phyloP scores from a whole-genome alignment of 805 yeast species.

The Wickerhamiella dianesei region DNA sequence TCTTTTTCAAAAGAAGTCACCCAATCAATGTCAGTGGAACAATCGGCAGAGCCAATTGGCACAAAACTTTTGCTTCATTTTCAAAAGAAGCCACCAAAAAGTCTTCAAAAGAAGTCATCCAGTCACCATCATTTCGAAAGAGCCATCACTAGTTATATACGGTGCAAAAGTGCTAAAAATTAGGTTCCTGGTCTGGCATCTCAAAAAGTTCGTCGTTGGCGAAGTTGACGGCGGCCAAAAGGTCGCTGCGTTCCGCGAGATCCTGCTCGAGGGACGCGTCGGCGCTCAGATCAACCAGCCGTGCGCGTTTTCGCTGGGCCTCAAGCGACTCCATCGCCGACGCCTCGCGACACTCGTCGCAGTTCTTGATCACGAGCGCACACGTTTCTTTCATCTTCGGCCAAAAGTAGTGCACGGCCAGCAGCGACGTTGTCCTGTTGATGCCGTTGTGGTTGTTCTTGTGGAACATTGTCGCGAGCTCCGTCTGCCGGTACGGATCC shows the following conservation, averaged over 20 bases:
- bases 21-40: too few species aligned
- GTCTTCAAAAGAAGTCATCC: too few species aligned
- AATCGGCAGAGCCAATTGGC: too few species aligned
- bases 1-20: too few species aligned
- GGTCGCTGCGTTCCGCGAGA: not conserved
- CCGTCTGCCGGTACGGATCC: conserved; percentile 59
- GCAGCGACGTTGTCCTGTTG: conserved; percentile 65
- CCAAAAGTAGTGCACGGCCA: conserved; percentile 83
- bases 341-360: conserved; percentile 44
- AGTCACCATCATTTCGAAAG: too few species aligned
- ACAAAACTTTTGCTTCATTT: too few species aligned
- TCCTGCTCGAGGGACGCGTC: too few species aligned
- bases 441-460: conserved; percentile 63
- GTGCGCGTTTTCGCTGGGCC: not conserved
- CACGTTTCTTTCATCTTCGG: conserved; percentile 80
- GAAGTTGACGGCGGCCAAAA: not conserved
- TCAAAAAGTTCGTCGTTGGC: too few species aligned
- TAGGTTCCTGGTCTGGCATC: too few species aligned
- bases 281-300: not conserved
- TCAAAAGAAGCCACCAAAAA: too few species aligned
- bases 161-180: too few species aligned
- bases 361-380: conserved; percentile 58
- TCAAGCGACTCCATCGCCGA: not conserved
- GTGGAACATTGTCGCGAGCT: conserved; percentile 62
- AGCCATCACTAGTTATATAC: too few species aligned